phyloP scores from a whole-genome alignment of 495 filamentous ascomycete species.

The Penicillium canariense region DNA sequence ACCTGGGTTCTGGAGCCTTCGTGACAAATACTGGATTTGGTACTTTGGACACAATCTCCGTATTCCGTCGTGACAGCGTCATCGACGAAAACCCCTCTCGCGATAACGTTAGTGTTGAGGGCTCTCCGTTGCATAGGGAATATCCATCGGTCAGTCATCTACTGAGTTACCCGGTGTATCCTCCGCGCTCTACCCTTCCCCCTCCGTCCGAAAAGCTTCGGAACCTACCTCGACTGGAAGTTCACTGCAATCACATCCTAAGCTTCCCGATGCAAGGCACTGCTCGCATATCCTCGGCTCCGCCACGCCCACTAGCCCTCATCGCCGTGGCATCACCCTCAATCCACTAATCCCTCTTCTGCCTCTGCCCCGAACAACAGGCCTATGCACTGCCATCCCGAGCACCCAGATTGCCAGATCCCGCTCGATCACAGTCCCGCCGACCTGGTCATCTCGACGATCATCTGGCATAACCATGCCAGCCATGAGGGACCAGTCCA shows the following conservation, averaged over 20 bases:
- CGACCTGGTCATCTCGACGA: slow-evolving; percentile 16
- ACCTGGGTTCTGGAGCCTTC: background rate
- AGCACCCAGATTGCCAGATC: background rate
- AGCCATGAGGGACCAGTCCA: background rate
- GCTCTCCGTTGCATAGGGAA: too few relatives aligned
- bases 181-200: too few relatives aligned
- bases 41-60: background rate
- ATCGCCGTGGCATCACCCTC: background rate
- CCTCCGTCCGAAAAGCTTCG: too few relatives aligned
- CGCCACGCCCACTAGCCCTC: background rate
- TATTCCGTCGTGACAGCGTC: background rate
- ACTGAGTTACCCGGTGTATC: too few relatives aligned
- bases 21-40: slow-evolving; percentile 8
- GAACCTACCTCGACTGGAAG: too few relatives aligned
- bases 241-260: too few relatives aligned
- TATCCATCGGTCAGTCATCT: too few relatives aligned
- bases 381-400: slow-evolving; percentile 7
- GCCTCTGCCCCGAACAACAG: background rate
- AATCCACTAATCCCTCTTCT: slow-evolving; percentile 1
- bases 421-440: slow-evolving; percentile 1
- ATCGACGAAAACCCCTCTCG: too few relatives aligned
- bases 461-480: slow-evolving; percentile 14
- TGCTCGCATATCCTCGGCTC: background rate
- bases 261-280: background rate
- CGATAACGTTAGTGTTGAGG: too few relatives aligned